Base-by-base conservation (phyloP, 108 stramenopile species). In the Nitzschia sp. region DNA sequence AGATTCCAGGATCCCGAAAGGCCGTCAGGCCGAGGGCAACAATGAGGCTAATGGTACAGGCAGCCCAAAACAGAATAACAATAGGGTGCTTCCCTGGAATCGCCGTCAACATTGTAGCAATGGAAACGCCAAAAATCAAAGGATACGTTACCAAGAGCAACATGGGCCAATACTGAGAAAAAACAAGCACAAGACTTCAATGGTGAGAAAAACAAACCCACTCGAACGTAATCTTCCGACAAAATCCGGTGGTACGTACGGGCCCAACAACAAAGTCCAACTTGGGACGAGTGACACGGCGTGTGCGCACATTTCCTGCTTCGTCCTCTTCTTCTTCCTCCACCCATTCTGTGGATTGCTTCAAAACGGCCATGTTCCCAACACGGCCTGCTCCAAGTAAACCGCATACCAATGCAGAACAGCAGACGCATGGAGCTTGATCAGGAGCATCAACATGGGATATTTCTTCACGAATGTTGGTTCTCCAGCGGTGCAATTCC, bases 311-410 rank as follows among this genome's bases (percentile, higher is more conserved):
- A 60, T 80, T 78, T 6, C 80, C 81, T 6, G 51, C 78, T 59
- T 89, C 84, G 57, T 81, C 82, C 39, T 80, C 71, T n/a, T 77
- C 80, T 22, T 77, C 80, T 39, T 77, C 83, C 70, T 88, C 88
- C 7, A 88, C 85, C 75, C 79, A 71, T 56, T 89, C 83, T 50
- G 76, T 82, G 38, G 79, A 73, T 54, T 86, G 80, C 51, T 83
- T 82, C 70, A 95, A 64, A 15, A 95, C 80, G 14, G 80, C 87
- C 91, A 95, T 95, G 59, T 95, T 89, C 9, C 94, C 94, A 39
- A 95, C 85, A 71, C 91, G 78, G 1, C 80, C 85, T 6, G 87
- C 89, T 29, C 90, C 88, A 22, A 88, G 53, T 10, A 70, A 57
- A 26, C 81, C 67, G 66, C 94, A 92, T 21, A 90, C 72, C 56